Conservation (phyloP, 73 alveolate genomes). For the Paramecium tetraurelia region DNA sequence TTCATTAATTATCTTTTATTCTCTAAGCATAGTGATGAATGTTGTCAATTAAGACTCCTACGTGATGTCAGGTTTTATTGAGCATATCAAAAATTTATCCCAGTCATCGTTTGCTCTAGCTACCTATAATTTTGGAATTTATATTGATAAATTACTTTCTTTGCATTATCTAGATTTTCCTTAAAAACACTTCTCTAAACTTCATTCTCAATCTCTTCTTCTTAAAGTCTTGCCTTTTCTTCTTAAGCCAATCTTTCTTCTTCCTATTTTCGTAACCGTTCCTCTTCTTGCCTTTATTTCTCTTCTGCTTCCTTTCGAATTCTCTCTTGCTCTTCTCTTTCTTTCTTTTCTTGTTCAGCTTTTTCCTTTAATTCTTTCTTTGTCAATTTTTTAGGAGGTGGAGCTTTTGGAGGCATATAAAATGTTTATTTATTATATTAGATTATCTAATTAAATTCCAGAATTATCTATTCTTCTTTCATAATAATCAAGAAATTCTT, state of each 20-base stretch:
- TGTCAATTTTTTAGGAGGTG: constrained; percentile 23
- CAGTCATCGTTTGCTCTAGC: constrained; percentile 54
- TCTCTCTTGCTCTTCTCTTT: constrained; percentile 71
- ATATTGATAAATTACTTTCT: neutral
- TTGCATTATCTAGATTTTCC: constrained; percentile 63
- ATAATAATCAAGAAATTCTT: neutral
- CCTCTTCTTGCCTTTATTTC: constrained; percentile 65
- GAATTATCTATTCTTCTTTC: neutral
- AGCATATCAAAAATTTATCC: constrained; percentile 71
- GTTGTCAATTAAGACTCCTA: constrained; percentile 73
- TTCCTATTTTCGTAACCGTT: constrained; percentile 63
- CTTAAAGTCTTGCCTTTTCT: constrained; percentile 67
- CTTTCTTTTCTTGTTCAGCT: neutral
- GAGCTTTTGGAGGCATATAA: constrained; percentile 47
- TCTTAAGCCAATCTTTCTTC: constrained; percentile 72
- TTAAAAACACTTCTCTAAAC: constrained; percentile 33
- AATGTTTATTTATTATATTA: neutral
- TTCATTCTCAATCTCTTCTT: constrained; percentile 60
- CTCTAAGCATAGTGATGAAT: constrained; percentile 70
- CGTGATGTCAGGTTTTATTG: constrained; percentile 75
- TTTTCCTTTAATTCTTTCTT: constrained; percentile 38
- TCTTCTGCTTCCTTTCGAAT: constrained; percentile 66
- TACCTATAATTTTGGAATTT: neutral
- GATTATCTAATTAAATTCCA: neutral
- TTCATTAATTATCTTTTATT: constrained; percentile 42